Percentiles rank a stretch among this genome's conserved stretches.
Evolutionary conservation across 2,329 filamentous ascomycete species (phyloP).

Genomic region (Sarocladium oryzae): DNA sequence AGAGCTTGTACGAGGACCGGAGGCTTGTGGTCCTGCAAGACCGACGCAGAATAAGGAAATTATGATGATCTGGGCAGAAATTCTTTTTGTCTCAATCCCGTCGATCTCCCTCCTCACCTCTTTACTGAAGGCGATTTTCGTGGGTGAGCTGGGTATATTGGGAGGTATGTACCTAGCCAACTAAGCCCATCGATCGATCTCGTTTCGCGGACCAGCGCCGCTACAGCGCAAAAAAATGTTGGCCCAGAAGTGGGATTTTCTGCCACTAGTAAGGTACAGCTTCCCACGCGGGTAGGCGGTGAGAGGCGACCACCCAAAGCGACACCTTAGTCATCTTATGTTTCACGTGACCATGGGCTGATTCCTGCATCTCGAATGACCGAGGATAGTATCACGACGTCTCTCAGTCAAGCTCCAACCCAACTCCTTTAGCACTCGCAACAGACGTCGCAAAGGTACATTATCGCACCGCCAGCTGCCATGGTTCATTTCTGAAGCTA

Average conservation of each 20-base stretch:
- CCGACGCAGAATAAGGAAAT: no score
- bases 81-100: not conserved
- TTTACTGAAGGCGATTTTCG: not conserved
- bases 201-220: conserved; percentile 1
- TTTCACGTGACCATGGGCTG: conserved; percentile 7
- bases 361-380: conserved; percentile 12
- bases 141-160: not conserved
- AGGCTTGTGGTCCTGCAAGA: not conserved
- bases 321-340: not conserved
- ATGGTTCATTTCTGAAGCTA: conserved; percentile 21
- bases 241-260: conserved; percentile 7
- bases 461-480: not conserved
- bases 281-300: not conserved
- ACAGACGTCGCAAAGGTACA: conserved; percentile 17
- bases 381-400: conserved; percentile 22
- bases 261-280: conserved; percentile 1
- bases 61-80: no score
- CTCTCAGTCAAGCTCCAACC: conserved; percentile 19
- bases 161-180: not conserved
- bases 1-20: not conserved
- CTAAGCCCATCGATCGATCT: conserved; percentile 6
- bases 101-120: not conserved
- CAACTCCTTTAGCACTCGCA: conserved; percentile 12
- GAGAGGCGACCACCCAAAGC: not conserved
- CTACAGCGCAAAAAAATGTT: conserved; percentile 9